Conservation (phyloP, 2,329 filamentous ascomycete genomes). For the Aspergillus tamarii region DNA sequence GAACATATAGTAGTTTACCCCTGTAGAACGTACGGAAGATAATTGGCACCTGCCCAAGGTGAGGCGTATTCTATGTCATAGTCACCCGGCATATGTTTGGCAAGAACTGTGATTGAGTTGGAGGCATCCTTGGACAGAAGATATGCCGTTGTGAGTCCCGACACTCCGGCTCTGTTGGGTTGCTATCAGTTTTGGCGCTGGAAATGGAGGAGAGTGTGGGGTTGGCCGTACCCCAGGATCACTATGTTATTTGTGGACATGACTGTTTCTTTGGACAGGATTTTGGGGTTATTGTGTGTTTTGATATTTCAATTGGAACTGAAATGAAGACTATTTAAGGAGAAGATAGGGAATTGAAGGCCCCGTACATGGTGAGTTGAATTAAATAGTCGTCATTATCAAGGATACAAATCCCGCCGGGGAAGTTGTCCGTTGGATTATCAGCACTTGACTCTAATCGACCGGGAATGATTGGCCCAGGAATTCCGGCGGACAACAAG, state of each 20-base stretch:
- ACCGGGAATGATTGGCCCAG: neutral
- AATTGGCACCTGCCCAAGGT: constrained; percentile 85
- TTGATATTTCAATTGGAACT: neutral
- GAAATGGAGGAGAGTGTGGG: neutral
- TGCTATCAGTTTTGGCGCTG: constrained; percentile 11
- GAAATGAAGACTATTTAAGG: neutral
- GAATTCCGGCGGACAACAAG: neutral
- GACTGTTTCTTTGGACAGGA: neutral
- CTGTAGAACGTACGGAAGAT: constrained; percentile 63
- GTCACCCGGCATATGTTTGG: constrained; percentile 92
- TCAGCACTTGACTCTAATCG: neutral
- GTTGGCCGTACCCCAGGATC: constrained; percentile 39
- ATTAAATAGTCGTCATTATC: neutral
- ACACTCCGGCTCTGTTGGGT: constrained; percentile 61
- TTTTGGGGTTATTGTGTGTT: neutral
- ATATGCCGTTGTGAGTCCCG: constrained; percentile 67
- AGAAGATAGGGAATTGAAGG: neutral
- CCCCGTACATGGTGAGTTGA: neutral
- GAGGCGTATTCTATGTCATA: constrained; percentile 90
- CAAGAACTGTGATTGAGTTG: constrained; percentile 70
- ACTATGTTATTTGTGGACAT: constrained; percentile 44
- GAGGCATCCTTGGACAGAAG: constrained; percentile 59
- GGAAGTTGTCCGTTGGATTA: neutral
- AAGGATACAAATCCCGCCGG: neutral
- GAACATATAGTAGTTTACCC: neutral